phyloP scores from a whole-genome alignment of 352 stramenopile species.

The Globisporangium splendens region DNA sequence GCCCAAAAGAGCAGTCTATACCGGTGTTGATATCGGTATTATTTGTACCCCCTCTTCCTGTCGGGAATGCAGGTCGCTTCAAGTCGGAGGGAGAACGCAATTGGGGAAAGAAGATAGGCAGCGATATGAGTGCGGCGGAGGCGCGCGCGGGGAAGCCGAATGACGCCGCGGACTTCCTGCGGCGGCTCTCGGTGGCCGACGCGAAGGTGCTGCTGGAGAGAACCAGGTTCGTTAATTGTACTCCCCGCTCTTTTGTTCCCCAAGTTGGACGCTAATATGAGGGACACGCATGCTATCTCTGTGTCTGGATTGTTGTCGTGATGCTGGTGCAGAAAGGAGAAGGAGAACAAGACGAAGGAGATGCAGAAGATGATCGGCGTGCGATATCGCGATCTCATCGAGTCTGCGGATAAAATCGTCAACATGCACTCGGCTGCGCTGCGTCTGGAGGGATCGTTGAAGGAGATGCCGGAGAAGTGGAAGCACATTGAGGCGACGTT shows the following conservation, averaged over 20 bases:
- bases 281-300: no score
- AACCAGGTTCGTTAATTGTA: conserved; percentile 41
- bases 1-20: background rate
- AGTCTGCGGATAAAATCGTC: conserved; percentile 91
- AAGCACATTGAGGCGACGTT: conserved; percentile 53
- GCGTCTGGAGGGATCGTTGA: conserved; percentile 72
- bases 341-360: conserved; percentile 85
- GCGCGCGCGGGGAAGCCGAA: conserved; percentile 1
- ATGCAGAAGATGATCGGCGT: conserved; percentile 93
- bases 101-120: background rate
- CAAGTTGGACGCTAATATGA: background rate
- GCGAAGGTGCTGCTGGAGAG: conserved; percentile 79
- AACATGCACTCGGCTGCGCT: conserved; percentile 89
- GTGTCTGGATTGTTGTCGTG: background rate
- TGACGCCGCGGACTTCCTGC: conserved; percentile 54
- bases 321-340: conserved; percentile 53
- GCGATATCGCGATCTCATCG: conserved; percentile 90
- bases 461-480: conserved; percentile 86
- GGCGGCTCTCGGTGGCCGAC: conserved; percentile 75
- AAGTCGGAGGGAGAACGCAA: background rate
- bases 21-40: conserved; percentile 5
- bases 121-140: conserved; percentile 3
- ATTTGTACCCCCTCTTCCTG: background rate
- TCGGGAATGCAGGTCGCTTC: conserved; percentile 5
- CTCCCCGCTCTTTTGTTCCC: background rate